Evolutionary conservation across 2,329 filamentous ascomycete species (phyloP).

Genomic region (Penicillium sp.): DNA sequence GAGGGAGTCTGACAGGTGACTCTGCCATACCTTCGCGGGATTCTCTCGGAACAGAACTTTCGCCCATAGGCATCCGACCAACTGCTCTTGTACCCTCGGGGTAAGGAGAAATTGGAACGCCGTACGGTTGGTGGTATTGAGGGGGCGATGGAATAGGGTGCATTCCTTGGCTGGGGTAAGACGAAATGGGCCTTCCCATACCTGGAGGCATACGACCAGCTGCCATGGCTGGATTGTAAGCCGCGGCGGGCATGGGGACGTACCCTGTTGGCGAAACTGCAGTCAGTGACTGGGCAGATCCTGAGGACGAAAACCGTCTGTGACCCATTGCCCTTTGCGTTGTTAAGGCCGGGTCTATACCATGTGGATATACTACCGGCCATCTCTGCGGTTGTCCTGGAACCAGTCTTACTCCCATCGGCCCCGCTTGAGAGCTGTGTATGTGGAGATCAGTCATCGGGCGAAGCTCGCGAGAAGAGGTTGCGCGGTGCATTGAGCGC

Average conservation of each 20-base stretch:
- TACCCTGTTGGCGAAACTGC: slow-evolving; percentile 33
- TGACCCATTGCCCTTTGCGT: slow-evolving; percentile 32
- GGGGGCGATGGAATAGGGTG: slow-evolving; percentile 39
- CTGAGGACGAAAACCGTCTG: slow-evolving; percentile 41
- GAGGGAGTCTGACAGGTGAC: slow-evolving; percentile 42
- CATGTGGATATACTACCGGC: slow-evolving; percentile 37
- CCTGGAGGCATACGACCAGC: slow-evolving; percentile 25
- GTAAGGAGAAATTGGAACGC: slow-evolving; percentile 34
- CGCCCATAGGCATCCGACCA: slow-evolving; percentile 32
- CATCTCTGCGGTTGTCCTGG: slow-evolving; percentile 37
- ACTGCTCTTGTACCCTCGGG: slow-evolving; percentile 30
- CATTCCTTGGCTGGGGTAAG: slow-evolving; percentile 35
- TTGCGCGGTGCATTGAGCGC: slow-evolving; percentile 38
- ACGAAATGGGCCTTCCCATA: slow-evolving; percentile 32
- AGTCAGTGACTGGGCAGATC: slow-evolving; percentile 32
- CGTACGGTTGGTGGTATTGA: slow-evolving; percentile 36
- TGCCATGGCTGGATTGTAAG: slow-evolving; percentile 34
- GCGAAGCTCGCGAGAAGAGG: slow-evolving; percentile 44
- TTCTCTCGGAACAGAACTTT: slow-evolving; percentile 31
- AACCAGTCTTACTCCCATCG: slow-evolving; percentile 28
- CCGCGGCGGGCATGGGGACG: slow-evolving; percentile 30
- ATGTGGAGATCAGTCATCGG: slow-evolving; percentile 45
- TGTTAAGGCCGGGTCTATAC: slow-evolving; percentile 33
- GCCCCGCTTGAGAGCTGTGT: slow-evolving; percentile 25
- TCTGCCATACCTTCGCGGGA: slow-evolving; percentile 37